phyloP scores from a whole-genome alignment of 2,329 filamentous ascomycete genomes.

The Dactylellina drechsleri region DNA sequence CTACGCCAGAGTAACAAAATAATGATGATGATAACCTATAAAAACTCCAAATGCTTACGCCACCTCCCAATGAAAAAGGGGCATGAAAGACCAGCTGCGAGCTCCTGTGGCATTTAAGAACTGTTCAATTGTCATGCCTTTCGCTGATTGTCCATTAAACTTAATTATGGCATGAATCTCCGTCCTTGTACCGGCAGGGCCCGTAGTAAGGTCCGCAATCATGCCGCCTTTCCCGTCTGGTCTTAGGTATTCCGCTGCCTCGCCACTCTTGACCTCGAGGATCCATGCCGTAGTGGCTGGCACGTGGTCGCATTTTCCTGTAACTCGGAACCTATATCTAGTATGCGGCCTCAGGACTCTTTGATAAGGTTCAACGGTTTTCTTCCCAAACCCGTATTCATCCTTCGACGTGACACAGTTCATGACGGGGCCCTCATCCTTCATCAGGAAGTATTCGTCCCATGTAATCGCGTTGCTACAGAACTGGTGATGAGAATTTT shows the following conservation, averaged over 20 bases:
- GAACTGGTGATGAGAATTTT: constrained; percentile 63
- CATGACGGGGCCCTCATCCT: constrained; percentile 21
- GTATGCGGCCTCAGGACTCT: constrained; percentile 17
- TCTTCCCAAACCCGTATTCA: constrained; percentile 24
- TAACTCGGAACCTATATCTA: constrained; percentile 36
- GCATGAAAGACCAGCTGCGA: constrained; percentile 22
- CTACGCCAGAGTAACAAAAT: neutral
- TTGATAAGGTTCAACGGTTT: constrained; percentile 30
- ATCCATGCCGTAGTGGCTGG: constrained; percentile 28
- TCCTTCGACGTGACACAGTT: constrained; percentile 17
- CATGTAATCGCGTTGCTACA: constrained; percentile 27
- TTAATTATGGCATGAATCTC: constrained; percentile 15
- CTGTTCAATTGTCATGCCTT: constrained; percentile 24
- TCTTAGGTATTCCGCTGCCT: constrained; percentile 21
- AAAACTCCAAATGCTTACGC: neutral
- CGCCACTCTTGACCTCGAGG: constrained; percentile 21
- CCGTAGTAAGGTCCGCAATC: constrained; percentile 26
- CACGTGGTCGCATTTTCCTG: constrained; percentile 30
- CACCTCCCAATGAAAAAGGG: constrained; percentile 31
- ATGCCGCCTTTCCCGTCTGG: constrained; percentile 36
- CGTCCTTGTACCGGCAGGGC: constrained; percentile 11
- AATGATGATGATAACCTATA: neutral
- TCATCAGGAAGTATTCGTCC: constrained; percentile 30
- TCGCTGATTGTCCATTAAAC: constrained; percentile 32
- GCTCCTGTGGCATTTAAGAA: constrained; percentile 34